Evolutionary conservation across 192 early-diverging fungal species (phyloP).

Genomic region (Chytriomyces confervae): DNA sequence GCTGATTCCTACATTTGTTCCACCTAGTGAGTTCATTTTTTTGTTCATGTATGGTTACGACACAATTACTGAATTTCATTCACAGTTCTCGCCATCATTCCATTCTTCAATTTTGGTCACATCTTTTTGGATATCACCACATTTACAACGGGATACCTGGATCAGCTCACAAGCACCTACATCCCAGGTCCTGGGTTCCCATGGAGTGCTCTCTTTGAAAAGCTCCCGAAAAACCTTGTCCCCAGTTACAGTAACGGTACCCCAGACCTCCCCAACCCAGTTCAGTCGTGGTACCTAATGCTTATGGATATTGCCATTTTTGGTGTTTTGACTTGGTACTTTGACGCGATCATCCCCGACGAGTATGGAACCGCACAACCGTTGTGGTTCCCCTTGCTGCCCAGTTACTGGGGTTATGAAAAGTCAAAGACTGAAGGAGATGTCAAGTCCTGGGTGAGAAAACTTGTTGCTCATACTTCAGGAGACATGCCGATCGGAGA

Average conservation of each 20-base stretch:
- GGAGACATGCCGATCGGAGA: not conserved
- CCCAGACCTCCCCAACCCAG: slow-evolving; percentile 64
- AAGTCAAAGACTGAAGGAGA: slow-evolving; percentile 9
- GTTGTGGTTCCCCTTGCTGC: slow-evolving; percentile 71
- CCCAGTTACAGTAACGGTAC: slow-evolving; percentile 55
- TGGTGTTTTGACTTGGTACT: slow-evolving; percentile 69
- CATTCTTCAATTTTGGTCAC: slow-evolving; percentile 56
- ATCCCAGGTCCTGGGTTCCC: slow-evolving; percentile 73
- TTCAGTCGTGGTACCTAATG: slow-evolving; percentile 68
- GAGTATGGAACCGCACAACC: slow-evolving; percentile 69
- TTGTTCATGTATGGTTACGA: not conserved
- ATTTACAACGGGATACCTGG: slow-evolving; percentile 56
- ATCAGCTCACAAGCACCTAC: slow-evolving; percentile 61
- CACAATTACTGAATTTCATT: slow-evolving; percentile 10
- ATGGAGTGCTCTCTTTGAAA: slow-evolving; percentile 55
- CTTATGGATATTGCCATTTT: slow-evolving; percentile 70
- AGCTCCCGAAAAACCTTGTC: slow-evolving; percentile 43
- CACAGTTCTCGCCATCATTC: slow-evolving; percentile 38
- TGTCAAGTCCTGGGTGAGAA: slow-evolving; percentile 50
- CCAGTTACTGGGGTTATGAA: slow-evolving; percentile 70
- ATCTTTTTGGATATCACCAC: slow-evolving; percentile 77
- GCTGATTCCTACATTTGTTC: slow-evolving; percentile 33
- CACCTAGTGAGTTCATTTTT: slow-evolving; percentile 32
- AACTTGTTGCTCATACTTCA: not conserved
- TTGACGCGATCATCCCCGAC: slow-evolving; percentile 77